phyloP scores from a whole-genome alignment of 140 eudicot genomes.

The Erigeron philadelphicus region DNA sequence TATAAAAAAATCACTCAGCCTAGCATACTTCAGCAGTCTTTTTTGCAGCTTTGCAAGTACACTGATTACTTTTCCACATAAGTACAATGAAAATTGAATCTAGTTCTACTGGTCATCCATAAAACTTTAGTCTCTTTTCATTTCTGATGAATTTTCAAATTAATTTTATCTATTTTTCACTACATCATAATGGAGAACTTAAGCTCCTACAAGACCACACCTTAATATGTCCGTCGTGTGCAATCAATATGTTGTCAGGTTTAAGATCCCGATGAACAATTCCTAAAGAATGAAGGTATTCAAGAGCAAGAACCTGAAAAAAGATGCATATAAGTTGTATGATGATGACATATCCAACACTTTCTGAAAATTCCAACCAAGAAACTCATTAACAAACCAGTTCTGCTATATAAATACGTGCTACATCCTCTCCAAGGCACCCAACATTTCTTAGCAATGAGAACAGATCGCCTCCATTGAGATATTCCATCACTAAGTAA shows the following conservation, averaged over 20 bases:
- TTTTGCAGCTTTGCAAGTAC: neutral
- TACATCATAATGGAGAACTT: neutral
- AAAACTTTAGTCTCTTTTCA: neutral
- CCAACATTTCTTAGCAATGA: constrained; percentile 75
- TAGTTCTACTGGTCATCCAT: neutral
- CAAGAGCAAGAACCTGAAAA: constrained; percentile 89
- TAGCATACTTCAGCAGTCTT: neutral
- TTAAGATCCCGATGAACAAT: constrained; percentile 89
- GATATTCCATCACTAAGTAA: constrained; percentile 88
- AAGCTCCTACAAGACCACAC: constrained; percentile 21
- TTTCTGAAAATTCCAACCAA: neutral
- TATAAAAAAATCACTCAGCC: neutral
- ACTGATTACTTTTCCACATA: neutral
- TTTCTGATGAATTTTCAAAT: constrained; percentile 4
- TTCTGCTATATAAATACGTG: constrained; percentile 74
- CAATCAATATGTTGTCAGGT: constrained; percentile 84
- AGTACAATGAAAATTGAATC: neutral
- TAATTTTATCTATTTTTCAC: neutral
- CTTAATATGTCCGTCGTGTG: constrained; percentile 92
- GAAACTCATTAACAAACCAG: constrained; percentile 44
- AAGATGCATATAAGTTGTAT: constrained; percentile 17
- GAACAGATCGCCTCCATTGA: constrained; percentile 84
- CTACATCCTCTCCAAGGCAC: constrained; percentile 76
- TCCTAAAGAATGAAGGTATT: constrained; percentile 81
- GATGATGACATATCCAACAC: neutral